Percentiles rank a stretch among this genome's conserved stretches.
phyloP scores from a whole-genome alignment of 169 alveolate species.

The Amoebophrya sp. region DNA sequence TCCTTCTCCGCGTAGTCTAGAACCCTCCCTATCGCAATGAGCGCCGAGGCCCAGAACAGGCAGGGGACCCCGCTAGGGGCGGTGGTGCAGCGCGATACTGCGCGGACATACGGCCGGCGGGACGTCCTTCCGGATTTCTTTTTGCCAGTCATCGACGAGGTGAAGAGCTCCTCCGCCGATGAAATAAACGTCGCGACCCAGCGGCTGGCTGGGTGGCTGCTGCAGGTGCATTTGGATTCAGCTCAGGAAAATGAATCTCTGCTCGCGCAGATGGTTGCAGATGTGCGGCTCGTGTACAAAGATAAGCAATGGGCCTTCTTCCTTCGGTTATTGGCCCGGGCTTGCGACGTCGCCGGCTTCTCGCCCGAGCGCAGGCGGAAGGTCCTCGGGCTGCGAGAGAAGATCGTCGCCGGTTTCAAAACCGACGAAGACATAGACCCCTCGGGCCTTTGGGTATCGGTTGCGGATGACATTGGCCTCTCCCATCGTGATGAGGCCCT shows the following conservation, averaged over 20 bases:
- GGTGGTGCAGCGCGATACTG: not conserved
- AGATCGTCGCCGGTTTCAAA: not conserved
- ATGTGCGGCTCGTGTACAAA: not conserved
- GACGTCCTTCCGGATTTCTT: not conserved
- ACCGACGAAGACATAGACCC: not conserved
- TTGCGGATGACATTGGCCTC: not conserved
- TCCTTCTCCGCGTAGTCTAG: too few species aligned
- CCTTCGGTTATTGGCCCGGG: not conserved
- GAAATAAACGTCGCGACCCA: not conserved
- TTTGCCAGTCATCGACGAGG: not conserved
- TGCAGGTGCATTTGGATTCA: not conserved
- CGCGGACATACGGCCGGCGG: not conserved
- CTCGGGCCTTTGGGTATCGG: not conserved
- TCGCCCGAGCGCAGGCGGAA: not conserved
- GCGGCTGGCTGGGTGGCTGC: not conserved
- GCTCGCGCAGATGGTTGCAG: not conserved
- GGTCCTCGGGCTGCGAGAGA: not conserved
- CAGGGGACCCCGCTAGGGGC: too few species aligned
- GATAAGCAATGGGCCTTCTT: not conserved
- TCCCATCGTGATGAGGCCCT: not conserved
- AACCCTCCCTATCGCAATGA: too few species aligned
- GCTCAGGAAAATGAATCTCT: not conserved
- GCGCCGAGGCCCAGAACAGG: too few species aligned
- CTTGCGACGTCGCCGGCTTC: not conserved
- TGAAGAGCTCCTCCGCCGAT: not conserved